Base-by-base conservation (phyloP, 2,329 filamentous ascomycete genomes). In the Capronia coronata region DNA sequence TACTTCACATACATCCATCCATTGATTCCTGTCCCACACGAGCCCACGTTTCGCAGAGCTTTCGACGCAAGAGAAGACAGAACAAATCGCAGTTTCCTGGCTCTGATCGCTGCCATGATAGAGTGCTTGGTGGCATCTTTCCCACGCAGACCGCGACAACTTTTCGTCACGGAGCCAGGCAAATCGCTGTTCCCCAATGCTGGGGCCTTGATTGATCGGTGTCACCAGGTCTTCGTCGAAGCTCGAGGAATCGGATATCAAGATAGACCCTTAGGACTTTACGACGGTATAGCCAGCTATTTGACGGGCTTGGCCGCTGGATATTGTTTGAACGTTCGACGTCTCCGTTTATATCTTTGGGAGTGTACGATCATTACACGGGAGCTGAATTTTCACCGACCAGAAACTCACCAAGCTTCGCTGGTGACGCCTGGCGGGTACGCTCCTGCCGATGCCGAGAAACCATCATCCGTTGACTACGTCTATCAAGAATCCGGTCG, bases 401-500 rank as follows among this genome's bases (percentile, higher is more conserved):
- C 51, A 27, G 46, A 55, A 25, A 49, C 51, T 11, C 45, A 51
- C 37, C 45, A 48, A 9, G 49, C 52, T 19, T 44, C 52, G 5
- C 54, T 61, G 13, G 61, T 62, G 2, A 54, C 45, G 30, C 52
- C 52, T 55, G 39, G 62, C 56, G 47, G 59, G 46, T 57, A 47
- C 50, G 43, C 50, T 48, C 38, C 43, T 25, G 46, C 50, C 42
- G 46, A 54, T 39, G 23, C 46, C 11, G 37, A 56, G 13, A 47
- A 48, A n/a, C 45, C 39, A 21, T 35, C 54, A 7, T 48, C 56
- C 23, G 53, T 59, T 1, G 67, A 70, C 48, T 47, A 69, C 13
- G 64, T 72, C 16, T 63, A 68, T n/a, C 69, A 70, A 51, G 70
- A 73, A 51, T 61, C 81, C 52, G 75, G 75, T 3, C 72, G 75